Percentiles rank a stretch among this genome's conserved stretches.
These are phyloP conservation scores for Lactarius akahatsu DNA, from an alignment of 768 basidiomycete genomes.

Conservation along the genomic window DNA sequence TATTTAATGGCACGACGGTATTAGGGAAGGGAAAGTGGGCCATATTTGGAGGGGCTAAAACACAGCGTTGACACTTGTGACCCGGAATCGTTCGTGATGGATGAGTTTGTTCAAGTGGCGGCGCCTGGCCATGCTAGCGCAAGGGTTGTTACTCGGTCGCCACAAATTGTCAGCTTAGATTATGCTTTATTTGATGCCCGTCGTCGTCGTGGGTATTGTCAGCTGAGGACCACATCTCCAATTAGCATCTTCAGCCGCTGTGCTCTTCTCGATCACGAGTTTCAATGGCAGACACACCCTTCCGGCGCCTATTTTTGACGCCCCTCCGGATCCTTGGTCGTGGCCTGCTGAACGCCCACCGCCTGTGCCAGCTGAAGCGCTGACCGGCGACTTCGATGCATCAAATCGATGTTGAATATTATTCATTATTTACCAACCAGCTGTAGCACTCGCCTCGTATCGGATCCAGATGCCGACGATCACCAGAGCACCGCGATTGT, in stretches of 20 bases:
- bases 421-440: neutral
- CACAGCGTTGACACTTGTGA: neutral
- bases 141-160: neutral
- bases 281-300: neutral
- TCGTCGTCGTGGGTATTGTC: conserved; percentile 3
- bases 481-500: neutral
- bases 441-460: neutral
- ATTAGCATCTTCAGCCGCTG: neutral
- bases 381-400: neutral
- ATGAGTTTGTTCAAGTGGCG: neutral
- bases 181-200: conserved; percentile 1
- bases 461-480: neutral
- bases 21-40: neutral
- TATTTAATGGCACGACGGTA: neutral
- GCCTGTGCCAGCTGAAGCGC: neutral
- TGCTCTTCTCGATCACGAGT: neutral
- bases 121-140: neutral
- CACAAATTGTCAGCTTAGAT: conserved; percentile 3
- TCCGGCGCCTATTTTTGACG: neutral
- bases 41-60: neutral
- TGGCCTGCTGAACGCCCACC: neutral
- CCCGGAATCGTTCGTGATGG: neutral
- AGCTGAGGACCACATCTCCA: neutral
- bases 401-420: conserved; percentile 1
- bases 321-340: neutral